A percentile compares a stretch with the other conserved stretches of the same genome.
These are phyloP conservation scores for Globisporangium abappressorium DNA, from an alignment of 352 stramenopile genomes.

Conservation along the genomic window DNA sequence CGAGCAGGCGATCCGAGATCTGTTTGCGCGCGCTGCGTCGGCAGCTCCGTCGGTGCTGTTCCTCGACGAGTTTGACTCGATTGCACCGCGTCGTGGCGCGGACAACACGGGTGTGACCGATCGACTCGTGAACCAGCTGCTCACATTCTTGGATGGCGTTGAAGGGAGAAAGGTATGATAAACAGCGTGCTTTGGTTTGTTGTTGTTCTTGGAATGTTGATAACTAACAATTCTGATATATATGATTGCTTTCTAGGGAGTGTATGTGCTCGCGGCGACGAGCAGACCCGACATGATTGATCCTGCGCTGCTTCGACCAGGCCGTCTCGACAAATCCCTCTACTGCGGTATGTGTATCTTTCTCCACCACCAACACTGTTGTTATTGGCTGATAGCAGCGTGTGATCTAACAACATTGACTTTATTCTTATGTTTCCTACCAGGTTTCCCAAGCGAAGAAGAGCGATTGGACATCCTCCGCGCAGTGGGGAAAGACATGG, in stretches of 20 bases:
- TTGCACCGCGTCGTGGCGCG: conserved; percentile 91
- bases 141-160: conserved; percentile 97
- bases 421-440: too few relatives aligned
- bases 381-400: neutral
- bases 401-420: neutral
- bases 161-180: conserved; percentile 79
- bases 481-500: conserved; percentile 75
- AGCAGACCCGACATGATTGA: conserved; percentile 97
- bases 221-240: neutral
- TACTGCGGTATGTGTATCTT: conserved; percentile 62
- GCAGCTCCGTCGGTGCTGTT: conserved; percentile 82
- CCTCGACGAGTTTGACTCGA: conserved; percentile 93
- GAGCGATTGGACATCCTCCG: conserved; percentile 81
- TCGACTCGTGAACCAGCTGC: conserved; percentile 97
- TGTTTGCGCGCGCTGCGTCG: conserved; percentile 76
- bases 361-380: neutral
- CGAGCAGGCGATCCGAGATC: conserved; percentile 86
- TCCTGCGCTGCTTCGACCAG: conserved; percentile 91
- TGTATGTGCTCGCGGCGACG: conserved; percentile 96
- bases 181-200: neutral
- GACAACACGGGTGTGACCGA: conserved; percentile 96
- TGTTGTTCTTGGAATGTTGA: neutral
- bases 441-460: conserved; percentile 82
- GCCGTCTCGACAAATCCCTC: conserved; percentile 93
- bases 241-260: conserved; percentile 36